Evolutionary conservation across 306 rosid species (phyloP).

Genomic region (Prinsepia uniflora): DNA sequence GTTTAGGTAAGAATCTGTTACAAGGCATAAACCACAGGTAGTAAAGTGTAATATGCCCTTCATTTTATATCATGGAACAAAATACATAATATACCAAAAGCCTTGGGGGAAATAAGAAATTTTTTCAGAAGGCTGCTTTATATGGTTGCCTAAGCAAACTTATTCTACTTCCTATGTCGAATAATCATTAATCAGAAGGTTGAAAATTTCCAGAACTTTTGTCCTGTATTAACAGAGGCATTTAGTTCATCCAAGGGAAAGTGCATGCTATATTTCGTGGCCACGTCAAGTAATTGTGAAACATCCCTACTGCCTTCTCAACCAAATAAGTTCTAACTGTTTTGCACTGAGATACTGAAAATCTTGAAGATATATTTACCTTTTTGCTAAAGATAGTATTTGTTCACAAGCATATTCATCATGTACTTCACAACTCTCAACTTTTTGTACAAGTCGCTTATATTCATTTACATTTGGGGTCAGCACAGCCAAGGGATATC

Average conservation of each 20-base stretch:
- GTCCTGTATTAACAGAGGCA: not conserved
- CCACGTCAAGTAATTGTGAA: not conserved
- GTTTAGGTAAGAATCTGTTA: too few species aligned
- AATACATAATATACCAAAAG: not conserved
- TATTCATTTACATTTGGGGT: slow-evolving; percentile 87
- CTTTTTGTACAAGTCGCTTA: slow-evolving; percentile 74
- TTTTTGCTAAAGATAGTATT: slow-evolving; percentile 59
- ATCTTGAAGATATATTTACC: slow-evolving; percentile 36
- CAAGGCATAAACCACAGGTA: too few species aligned
- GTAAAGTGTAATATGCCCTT: too few species aligned
- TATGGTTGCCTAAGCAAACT: not conserved
- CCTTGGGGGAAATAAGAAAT: not conserved
- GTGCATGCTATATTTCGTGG: too few species aligned
- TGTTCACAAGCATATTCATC: slow-evolving; percentile 50
- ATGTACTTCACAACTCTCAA: slow-evolving; percentile 52
- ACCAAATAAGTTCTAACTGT: not conserved
- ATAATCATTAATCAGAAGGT: not conserved
- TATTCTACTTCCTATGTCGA: not conserved
- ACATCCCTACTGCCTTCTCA: not conserved
- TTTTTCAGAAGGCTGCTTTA: not conserved
- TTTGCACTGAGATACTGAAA: not conserved
- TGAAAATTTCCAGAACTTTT: not conserved
- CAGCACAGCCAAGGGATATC: slow-evolving; percentile 74
- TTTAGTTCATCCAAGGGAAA: too few species aligned
- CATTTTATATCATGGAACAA: not conserved